Base-by-base conservation (phyloP, 2,329 filamentous ascomycete genomes). In the Clarireedia homoeocarpa region DNA sequence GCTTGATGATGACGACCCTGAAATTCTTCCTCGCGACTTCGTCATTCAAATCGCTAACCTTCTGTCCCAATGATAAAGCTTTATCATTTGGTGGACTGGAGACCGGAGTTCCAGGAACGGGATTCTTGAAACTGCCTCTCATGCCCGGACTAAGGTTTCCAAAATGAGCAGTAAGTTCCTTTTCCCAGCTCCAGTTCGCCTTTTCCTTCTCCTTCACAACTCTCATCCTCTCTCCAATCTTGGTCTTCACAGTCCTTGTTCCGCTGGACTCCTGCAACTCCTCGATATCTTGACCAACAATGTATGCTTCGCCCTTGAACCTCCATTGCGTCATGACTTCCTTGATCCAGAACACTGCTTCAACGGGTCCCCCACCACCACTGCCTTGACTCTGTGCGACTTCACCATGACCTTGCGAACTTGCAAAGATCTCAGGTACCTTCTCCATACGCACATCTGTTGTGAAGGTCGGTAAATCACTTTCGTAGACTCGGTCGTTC, bases 371-470 rank as follows among this genome's bases (percentile, higher is more conserved):
- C 40, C 89, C 84, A 38, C 85, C 79, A 9, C 84, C 84, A 59
- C 76, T 77, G 55, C 82, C 75, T 71, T 75, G 61, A 64, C 73
- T 67, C 50, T 71, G 66, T 5, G 66, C 68, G 36, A 71, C 71
- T 34, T 72, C 69, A 6, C 77, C 76, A 51, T 76, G 72, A 6
- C 74, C 76, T 24, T 71, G 69, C 10, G 74, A 74, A 5, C 73
- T 77, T 5, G 72, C 74, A 59, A 84, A 81, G 3, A 97, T 71
- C 71, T 96, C 86, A 2, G 76, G 75, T 0, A 87, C 77, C 75
- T 97, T 97, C 58, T 84, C 80, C 89, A 95, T 96, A 47, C 92
- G 82, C 7, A 82, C 82, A 70, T 97, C 94, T 0, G 91, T 96
- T 1, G 92, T 96, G 66, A 96, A 85, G 0, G 87, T 86, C 3